Evolutionary conservation across 441 rosid genomes (phyloP), one percentile per base, ranked within the genome.

Genomic region (Populus hybrid): DNA sequence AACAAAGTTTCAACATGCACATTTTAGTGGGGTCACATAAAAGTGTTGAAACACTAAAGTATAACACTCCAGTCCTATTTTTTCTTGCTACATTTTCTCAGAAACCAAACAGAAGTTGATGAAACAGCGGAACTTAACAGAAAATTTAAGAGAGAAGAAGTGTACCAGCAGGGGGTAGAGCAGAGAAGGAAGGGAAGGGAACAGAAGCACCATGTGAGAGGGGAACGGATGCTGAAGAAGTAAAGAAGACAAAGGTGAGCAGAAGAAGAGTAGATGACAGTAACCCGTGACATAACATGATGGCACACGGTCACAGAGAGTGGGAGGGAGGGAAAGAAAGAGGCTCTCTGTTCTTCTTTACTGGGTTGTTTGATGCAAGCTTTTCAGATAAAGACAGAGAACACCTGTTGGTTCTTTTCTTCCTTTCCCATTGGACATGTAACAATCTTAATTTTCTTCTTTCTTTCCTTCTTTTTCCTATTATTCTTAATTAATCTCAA

Each of bases 121-220:
- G 31, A 29, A 29, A 29, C 31, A 29, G 31, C 31, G 31, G 31
- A 29, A 29, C 31, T 29, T 29, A 29, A 3, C 31, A 29, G 31
- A 29, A 29, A 29, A 29, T 4, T 29, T 29, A 29, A 29, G 76
- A 78, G 70, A 77, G 65, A 45, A 29, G 20, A 68, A 36, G 79
- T 77, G 9, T 50, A 87, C 93, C 91, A 81, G 89, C 75, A 71
- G 89, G 81, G 38, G 88, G 87, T 68, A 76, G 86, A 66, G 84
- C 77, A 64, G 91, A 82, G 83, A 82, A 59, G 24, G 64, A n/a
- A 59, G 10, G 64, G 11, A 59, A 59, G 64, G 64, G 11, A 59
- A 59, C 24, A n/a, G 11, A n/a, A 59, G 24, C 64, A 59, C 64
- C 64, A 59, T 59, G 24, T 0, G 64, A 29, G 31, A 2, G 31